phyloP scores from a whole-genome alignment of 78 protist genomes.

The Polysphondylium violaceum region DNA sequence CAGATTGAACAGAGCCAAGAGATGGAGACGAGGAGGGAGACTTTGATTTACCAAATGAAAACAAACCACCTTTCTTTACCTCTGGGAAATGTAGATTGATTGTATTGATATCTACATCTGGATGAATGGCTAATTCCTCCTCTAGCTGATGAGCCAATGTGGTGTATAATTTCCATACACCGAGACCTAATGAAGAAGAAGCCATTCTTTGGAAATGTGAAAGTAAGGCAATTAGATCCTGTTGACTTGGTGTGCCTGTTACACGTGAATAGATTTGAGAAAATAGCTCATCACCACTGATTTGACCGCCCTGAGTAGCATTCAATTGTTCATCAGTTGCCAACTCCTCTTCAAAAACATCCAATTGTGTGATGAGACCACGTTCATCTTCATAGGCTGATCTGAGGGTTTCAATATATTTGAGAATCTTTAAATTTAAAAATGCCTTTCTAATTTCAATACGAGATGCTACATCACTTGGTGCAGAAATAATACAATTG shows the following conservation, averaged over 20 bases:
- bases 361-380: constrained; percentile 46
- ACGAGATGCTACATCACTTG: constrained; percentile 37
- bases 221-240: constrained; percentile 9
- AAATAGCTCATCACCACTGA: constrained; percentile 28
- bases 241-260: constrained; percentile 47
- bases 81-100: constrained; percentile 26
- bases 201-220: constrained; percentile 55
- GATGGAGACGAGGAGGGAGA: constrained; percentile 36
- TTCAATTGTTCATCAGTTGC: constrained; percentile 58
- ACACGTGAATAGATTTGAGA: constrained; percentile 48
- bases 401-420: constrained; percentile 45
- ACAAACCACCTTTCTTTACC: constrained; percentile 38
- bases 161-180: constrained; percentile 51
- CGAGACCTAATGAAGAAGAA: constrained; percentile 26
- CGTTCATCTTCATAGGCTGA: constrained; percentile 9
- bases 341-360: constrained; percentile 65
- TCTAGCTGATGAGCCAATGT: constrained; percentile 30
- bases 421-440: constrained; percentile 44
- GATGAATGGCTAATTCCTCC: constrained; percentile 29
- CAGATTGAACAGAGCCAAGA: not conserved
- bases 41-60: constrained; percentile 11
- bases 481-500: constrained; percentile 75
- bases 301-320: constrained; percentile 3
- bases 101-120: constrained; percentile 31
- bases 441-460: constrained; percentile 78